Base-by-base conservation (phyloP, 2,329 filamentous ascomycete genomes). In the Beauveria caledonica region DNA sequence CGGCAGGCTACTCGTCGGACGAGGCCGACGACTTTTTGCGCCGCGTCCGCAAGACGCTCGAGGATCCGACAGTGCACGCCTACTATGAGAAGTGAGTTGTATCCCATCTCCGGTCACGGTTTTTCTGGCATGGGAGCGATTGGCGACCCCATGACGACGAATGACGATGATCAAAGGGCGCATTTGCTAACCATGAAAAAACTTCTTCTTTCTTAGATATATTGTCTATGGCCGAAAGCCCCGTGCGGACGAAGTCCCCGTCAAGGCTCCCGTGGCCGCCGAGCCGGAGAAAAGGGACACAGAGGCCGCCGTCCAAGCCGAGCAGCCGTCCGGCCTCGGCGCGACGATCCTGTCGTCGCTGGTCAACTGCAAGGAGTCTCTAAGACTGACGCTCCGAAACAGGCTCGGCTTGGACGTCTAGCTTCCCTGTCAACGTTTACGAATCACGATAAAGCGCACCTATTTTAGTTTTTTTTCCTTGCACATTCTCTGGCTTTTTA, bases 251-350 rank as follows among this genome's bases (percentile, higher is more conserved):
- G 57, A 60, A 29, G 75, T 78, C 7, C 79, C 80, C 3, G 67
- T 80, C 13, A 65, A 70, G 2, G 67, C 73, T 6, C 73, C 75
- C 1, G 71, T 71, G 33, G 33, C 33, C 44, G 70, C 73, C 23
- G 75, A 59, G 13, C n/a, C 25, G 2, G 48, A 50, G 46, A 46
- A 58, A 6, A 17, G 29, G 17, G 50, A 10, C 21, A 50, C 17
- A 15, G 44, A 58, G 29, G 17, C 15, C 8, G 33, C 15, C 15
- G 45, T 36, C 17, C 29, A 17, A 19, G 25, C 11, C 23, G 55
- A 49, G 15, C 21, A 50, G 55, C 19, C 36, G n/a, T 8, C 36
- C 39, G 45, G 17, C n/a, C n/a, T 58, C 8, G n/a, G 23, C 21
- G 46, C 40, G 5, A 44, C n/a, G 23, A 29, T 58, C 25, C n/a